These are phyloP conservation scores for Tricholoma furcatifolium DNA, from an alignment of 768 basidiomycete genomes.

Conservation along the genomic window DNA sequence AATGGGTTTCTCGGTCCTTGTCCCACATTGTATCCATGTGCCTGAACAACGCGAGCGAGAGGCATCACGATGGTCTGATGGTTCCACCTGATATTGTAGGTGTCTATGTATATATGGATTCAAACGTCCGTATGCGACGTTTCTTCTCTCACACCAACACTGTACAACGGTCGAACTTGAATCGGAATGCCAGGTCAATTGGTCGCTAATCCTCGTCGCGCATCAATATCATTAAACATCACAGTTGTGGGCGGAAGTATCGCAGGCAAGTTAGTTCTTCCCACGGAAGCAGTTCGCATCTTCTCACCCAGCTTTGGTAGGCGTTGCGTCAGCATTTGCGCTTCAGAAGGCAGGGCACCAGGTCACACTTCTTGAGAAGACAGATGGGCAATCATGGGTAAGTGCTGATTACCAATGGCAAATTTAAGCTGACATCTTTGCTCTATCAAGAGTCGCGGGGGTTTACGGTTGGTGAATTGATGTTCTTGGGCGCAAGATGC, in stretches of 20 bases:
- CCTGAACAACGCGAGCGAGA: conserved; percentile 1
- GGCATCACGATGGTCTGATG: conserved; percentile 19
- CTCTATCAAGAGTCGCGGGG: conserved; percentile 36
- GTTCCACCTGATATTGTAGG: conserved; percentile 13
- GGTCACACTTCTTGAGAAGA: conserved; percentile 56
- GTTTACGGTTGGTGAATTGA: conserved; percentile 32
- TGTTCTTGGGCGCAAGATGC: neutral
- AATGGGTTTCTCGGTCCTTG: too few relatives aligned
- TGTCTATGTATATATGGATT: conserved; percentile 14
- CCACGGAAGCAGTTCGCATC: conserved; percentile 2
- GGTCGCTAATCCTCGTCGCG: conserved; percentile 20
- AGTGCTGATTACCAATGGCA: conserved; percentile 11
- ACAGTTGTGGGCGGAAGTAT: conserved; percentile 48
- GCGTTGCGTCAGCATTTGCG: conserved; percentile 54
- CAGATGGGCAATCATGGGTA: conserved; percentile 40
- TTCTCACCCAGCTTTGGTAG: conserved; percentile 22
- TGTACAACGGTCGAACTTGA: neutral
- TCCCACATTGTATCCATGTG: conserved; percentile 13
- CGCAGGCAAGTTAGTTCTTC: conserved; percentile 26
- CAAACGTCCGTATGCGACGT: neutral
- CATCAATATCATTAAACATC: conserved; percentile 30
- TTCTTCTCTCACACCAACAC: too few relatives aligned
- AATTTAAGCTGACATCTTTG: neutral
- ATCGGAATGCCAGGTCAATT: conserved; percentile 28
- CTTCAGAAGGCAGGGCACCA: conserved; percentile 57